Conservation (phyloP, 352 stramenopile species). For the Globisporangium parvum region DNA sequence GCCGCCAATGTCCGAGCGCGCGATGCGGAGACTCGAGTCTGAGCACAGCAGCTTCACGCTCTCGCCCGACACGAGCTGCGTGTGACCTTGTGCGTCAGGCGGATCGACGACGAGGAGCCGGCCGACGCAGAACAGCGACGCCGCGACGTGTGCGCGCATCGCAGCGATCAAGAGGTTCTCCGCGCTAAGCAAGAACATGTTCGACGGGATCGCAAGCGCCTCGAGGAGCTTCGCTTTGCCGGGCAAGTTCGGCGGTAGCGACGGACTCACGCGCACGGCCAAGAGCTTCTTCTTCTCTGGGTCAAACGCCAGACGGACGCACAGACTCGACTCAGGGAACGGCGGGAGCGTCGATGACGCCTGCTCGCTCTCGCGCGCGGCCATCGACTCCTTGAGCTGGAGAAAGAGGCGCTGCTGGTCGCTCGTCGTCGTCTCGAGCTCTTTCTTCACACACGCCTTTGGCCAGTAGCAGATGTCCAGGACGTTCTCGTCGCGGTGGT, state of each 20-base stretch:
- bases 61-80: conserved; percentile 69
- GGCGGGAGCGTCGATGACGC: conserved; percentile 16
- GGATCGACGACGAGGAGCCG: conserved; percentile 65
- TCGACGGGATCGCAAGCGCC: conserved; percentile 62
- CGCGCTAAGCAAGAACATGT: conserved; percentile 70
- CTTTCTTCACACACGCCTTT: conserved; percentile 58
- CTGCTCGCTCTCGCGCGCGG: conserved; percentile 15
- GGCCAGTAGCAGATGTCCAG: conserved; percentile 83
- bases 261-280: conserved; percentile 53
- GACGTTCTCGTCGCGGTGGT: conserved; percentile 71
- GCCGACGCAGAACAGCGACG: conserved; percentile 66
- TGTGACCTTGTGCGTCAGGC: conserved; percentile 37
- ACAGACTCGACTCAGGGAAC: conserved; percentile 65
- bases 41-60: conserved; percentile 58
- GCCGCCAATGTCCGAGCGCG: conserved; percentile 66
- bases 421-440: conserved; percentile 39
- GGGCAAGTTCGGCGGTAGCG: conserved; percentile 58
- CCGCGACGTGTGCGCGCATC: conserved; percentile 71
- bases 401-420: conserved; percentile 60
- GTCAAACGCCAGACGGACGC: conserved; percentile 60
- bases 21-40: conserved; percentile 52
- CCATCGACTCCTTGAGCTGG: conserved; percentile 41
- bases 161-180: conserved; percentile 71
- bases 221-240: conserved; percentile 43
- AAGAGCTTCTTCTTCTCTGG: conserved; percentile 55